Conservation (phyloP, 305 asterid species). For the Fraxinus ornus region DNA sequence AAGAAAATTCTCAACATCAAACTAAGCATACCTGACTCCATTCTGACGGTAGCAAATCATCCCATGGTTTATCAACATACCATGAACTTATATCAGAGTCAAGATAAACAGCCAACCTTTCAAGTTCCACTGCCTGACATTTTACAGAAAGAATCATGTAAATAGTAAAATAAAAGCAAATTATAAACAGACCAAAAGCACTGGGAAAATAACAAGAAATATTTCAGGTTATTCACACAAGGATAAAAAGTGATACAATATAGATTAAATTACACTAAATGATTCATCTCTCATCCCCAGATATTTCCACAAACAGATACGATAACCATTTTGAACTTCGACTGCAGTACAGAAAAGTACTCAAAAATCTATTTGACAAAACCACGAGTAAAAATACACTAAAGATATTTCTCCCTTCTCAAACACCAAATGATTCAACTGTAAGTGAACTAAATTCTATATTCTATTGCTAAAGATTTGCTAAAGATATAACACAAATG, state of each 20-base stretch:
- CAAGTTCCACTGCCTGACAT: constrained; percentile 83
- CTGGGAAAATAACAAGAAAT: not conserved
- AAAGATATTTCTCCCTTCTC: not conserved
- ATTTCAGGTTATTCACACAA: not conserved
- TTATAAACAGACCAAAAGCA: not conserved
- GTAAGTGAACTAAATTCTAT: not conserved
- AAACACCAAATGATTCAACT: not conserved
- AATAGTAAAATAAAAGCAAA: constrained; percentile 20
- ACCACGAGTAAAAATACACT: not conserved
- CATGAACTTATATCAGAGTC: constrained; percentile 87
- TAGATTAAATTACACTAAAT: not conserved
- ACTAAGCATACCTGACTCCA: constrained; percentile 75
- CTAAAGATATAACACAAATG: not conserved
- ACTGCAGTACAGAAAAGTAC: not conserved
- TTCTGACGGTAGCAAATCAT: constrained; percentile 67
- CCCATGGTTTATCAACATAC: constrained; percentile 76
- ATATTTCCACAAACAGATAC: not conserved
- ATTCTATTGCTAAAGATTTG: not conserved
- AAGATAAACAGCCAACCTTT: constrained; percentile 79
- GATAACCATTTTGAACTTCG: not conserved
- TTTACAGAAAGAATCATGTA: constrained; percentile 12
- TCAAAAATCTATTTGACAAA: not conserved
- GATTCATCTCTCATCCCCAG: not conserved
- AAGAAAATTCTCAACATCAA: constrained; percentile 23
- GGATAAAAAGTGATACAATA: not conserved